Conservation (phyloP, 2,329 filamentous ascomycete species). For the Cytospora leucostoma region DNA sequence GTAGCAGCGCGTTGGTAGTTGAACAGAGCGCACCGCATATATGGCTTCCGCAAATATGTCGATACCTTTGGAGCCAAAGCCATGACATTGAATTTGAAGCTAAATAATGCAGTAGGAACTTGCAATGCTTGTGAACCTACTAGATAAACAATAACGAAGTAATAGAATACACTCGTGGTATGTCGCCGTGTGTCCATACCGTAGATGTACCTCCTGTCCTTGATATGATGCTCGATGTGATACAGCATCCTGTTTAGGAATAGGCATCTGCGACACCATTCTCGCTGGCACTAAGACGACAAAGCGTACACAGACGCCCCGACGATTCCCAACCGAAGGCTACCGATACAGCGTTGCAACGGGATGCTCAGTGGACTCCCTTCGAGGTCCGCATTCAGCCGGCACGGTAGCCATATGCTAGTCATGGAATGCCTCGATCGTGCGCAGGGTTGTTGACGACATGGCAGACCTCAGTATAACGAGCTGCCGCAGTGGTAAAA, state of each 20-base stretch:
- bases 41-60: not conserved
- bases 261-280: not conserved
- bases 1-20: not conserved
- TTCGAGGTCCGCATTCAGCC: not conserved
- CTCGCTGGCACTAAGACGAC: no score
- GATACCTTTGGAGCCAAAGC: not conserved
- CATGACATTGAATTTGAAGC: not conserved
- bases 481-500: no score
- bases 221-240: not conserved
- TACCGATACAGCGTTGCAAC: not conserved
- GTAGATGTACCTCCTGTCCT: not conserved
- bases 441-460: no score
- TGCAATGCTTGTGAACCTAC: not conserved
- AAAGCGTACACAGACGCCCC: no score
- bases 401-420: not conserved
- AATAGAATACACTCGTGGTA: not conserved
- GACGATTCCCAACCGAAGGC: not conserved
- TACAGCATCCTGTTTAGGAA: not conserved
- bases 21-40: not conserved
- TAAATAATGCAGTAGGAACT: not conserved
- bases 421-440: not conserved
- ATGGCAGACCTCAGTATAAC: no score
- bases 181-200: not conserved
- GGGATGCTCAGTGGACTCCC: not conserved
- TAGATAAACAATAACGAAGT: not conserved